Evolutionary conservation across 257 asterid genomes (phyloP).

Genomic region (Orobanche coerulescens): DNA sequence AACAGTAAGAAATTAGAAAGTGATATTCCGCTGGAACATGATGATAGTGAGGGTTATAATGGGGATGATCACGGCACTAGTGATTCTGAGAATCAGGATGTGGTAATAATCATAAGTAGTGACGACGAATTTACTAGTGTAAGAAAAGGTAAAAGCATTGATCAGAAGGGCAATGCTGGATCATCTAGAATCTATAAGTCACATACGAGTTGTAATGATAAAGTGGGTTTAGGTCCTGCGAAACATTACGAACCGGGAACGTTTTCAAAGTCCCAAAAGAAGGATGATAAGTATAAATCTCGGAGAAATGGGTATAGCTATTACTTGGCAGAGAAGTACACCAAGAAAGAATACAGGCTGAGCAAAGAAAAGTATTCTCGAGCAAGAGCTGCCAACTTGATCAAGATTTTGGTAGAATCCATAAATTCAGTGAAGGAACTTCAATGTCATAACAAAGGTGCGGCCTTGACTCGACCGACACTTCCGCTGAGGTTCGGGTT

Average conservation of each 20-base stretch:
- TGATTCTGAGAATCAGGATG: not conserved
- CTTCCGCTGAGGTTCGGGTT: constrained; percentile 48
- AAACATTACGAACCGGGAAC: not conserved
- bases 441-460: not conserved
- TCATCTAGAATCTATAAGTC: not conserved
- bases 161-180: constrained; percentile 1
- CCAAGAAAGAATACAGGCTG: not conserved
- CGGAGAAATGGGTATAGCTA: not conserved
- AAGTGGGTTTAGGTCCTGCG: not conserved
- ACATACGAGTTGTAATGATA: not conserved
- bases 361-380: constrained; percentile 2
- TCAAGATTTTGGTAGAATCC: constrained; percentile 34
- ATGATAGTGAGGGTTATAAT: not conserved
- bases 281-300: constrained; percentile 1
- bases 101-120: no score
- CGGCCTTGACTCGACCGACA: not conserved
- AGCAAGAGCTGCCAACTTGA: constrained; percentile 21
- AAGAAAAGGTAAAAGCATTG: not conserved
- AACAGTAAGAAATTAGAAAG: constrained; percentile 3
- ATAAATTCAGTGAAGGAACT: constrained; percentile 25
- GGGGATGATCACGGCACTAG: not conserved
- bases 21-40: not conserved
- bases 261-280: not conserved
- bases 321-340: not conserved
- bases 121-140: no score